phyloP scores from a whole-genome alignment of 495 filamentous ascomycete genomes.

The Podospora conica region DNA sequence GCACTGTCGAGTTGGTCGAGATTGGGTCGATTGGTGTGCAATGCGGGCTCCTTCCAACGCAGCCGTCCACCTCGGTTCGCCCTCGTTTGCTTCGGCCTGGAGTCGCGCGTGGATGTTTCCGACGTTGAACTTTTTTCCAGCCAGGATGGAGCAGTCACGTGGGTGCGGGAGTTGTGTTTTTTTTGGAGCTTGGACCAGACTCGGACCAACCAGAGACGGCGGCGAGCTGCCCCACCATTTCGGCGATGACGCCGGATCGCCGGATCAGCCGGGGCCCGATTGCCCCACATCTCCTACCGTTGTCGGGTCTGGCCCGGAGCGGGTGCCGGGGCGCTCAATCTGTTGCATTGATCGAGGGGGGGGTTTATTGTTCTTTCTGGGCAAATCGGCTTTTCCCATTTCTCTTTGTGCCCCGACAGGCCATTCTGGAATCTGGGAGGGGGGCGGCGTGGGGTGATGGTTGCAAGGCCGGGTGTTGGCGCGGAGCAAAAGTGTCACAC shows the following conservation, averaged over 20 bases:
- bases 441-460: background rate
- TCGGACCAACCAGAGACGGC: background rate
- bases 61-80: conserved; percentile 12
- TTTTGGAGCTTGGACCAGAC: background rate
- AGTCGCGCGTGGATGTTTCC: conserved; percentile 1
- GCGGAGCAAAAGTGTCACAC: background rate
- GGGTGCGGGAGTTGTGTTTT: background rate
- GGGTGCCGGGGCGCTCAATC: background rate
- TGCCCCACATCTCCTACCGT: background rate
- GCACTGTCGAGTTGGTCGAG: background rate
- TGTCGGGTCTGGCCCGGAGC: background rate
- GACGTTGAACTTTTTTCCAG: conserved; percentile 11
- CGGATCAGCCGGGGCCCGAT: background rate
- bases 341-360: background rate
- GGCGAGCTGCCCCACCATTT: background rate
- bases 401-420: background rate
- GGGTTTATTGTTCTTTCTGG: background rate
- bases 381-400: background rate
- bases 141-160: conserved; percentile 6
- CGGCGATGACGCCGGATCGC: background rate
- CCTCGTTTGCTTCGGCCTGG: conserved; percentile 5
- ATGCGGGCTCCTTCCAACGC: conserved; percentile 3
- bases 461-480: background rate
- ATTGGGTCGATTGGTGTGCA: background rate
- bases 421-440: background rate